Evolutionary conservation across 495 filamentous ascomycete species (phyloP), one percentile per base, ranked within the genome.

Genomic region (Apodospora peruviana): DNA sequence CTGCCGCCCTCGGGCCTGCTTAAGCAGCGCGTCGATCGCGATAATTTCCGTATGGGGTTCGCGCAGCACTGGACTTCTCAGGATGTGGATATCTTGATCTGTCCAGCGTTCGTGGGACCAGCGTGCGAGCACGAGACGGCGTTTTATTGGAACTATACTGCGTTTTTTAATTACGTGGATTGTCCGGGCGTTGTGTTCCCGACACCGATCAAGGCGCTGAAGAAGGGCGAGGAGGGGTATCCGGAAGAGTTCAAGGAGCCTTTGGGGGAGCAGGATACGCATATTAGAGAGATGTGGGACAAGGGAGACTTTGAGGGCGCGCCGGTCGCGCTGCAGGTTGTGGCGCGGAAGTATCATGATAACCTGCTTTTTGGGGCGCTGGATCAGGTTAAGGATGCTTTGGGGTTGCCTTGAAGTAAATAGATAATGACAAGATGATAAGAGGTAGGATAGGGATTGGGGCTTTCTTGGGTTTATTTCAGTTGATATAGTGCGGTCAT

Each of bases 131-230:
- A 83, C 40, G 77, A 78, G 27, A 79, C 78, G 12, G 70, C 77
- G 0, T 75, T 76, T 14, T 87, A 85, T 59, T 87, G 84, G 85
- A 74, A 76, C 12, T 91, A 88, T 45, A 87, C 83, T 0, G 68
- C 72, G 2, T 79, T 86, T 50, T 91, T 85, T 84, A 90, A 91
- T 55, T 55, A 87, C 29, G 64, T 88, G 0, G 84, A 88, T 57
- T 82, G 83, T 42, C 50, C 50, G 0, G 55, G 49, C 0, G 16
- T 51, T 25, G 37, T 45, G 17, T 47, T 52, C 29, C 50, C 52
- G 9, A 38, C 10, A 39, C 32, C 4, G 43, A 40, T 3, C 3
- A 56, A 9, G 39, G 42, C 27, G 34, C 40, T 37, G 8, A 45
- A 50, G 47, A 16, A 40, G 10, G 36, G 47, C 12, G 52, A 27